Conservation (phyloP, 2,329 filamentous ascomycete genomes). For the Albophoma yamanashiensis region DNA sequence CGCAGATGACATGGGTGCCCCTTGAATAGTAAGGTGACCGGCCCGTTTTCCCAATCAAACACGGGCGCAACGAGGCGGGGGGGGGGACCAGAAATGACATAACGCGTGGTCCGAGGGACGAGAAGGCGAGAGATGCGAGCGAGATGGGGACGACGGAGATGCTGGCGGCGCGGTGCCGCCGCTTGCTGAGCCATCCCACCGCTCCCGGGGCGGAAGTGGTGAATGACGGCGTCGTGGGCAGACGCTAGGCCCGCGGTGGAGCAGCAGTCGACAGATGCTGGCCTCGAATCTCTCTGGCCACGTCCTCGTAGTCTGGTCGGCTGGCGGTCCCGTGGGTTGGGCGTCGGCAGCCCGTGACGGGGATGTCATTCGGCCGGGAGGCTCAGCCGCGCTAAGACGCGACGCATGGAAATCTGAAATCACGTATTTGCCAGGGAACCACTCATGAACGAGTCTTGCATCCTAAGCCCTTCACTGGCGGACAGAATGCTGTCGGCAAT, state of each 20-base stretch:
- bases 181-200: background rate
- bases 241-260: background rate
- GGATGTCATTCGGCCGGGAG: background rate
- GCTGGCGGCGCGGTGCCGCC: background rate
- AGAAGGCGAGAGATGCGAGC: background rate
- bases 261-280: constrained; percentile 1
- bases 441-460: background rate
- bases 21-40: constrained; percentile 20
- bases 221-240: constrained; percentile 2
- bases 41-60: constrained; percentile 13
- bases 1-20: constrained; percentile 11
- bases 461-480: background rate
- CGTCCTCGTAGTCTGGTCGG: background rate
- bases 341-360: background rate
- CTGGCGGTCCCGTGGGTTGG: background rate
- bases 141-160: background rate
- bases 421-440: background rate
- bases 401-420: background rate
- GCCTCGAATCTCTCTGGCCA: background rate
- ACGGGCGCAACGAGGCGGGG: constrained; percentile 5
- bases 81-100: constrained; percentile 18
- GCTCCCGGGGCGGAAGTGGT: background rate
- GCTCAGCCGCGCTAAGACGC: background rate
- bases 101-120: constrained; percentile 1
- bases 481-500: background rate